Evolutionary conservation across 495 filamentous ascomycete genomes (phyloP).

Genomic region (Oidiodendron maius): DNA sequence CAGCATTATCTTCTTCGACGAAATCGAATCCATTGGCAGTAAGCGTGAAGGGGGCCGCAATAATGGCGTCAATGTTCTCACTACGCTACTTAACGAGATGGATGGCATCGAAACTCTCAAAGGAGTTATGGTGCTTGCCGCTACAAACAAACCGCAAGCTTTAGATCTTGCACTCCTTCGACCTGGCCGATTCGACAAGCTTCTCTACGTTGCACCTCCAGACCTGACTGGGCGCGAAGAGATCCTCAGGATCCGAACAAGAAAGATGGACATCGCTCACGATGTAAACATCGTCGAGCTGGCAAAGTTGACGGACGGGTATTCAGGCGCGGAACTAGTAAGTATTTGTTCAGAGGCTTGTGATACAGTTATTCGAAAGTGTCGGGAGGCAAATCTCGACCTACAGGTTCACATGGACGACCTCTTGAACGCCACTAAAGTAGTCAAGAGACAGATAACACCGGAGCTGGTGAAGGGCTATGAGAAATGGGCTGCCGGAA

Average conservation of each 20-base stretch:
- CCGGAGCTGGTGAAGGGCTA: constrained; percentile 58
- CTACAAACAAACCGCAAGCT: constrained; percentile 85
- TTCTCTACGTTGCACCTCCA: constrained; percentile 87
- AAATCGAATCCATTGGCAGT: constrained; percentile 90
- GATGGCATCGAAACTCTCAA: constrained; percentile 85
- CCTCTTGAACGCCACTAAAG: constrained; percentile 55
- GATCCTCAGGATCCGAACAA: constrained; percentile 64
- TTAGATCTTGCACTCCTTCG: constrained; percentile 85
- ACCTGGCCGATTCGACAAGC: constrained; percentile 79
- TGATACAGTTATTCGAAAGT: constrained; percentile 51
- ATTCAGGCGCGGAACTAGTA: constrained; percentile 85
- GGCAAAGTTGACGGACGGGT: constrained; percentile 69
- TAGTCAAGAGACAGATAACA: constrained; percentile 64
- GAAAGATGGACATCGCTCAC: constrained; percentile 52
- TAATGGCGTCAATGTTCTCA: constrained; percentile 73
- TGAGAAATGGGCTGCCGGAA: constrained; percentile 52
- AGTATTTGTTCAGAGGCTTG: constrained; percentile 68
- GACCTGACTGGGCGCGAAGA: constrained; percentile 67
- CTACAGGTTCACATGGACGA: constrained; percentile 53
- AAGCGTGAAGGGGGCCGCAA: constrained; percentile 48
- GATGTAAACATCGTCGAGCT: constrained; percentile 63
- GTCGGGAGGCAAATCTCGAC: constrained; percentile 37
- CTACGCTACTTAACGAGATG: constrained; percentile 92
- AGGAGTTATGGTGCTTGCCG: constrained; percentile 85
- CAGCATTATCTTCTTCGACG: constrained; percentile 97